phyloP scores from a whole-genome alignment of 202 grass and related monocot genomes.

The Sporobolus alterniflorus region DNA sequence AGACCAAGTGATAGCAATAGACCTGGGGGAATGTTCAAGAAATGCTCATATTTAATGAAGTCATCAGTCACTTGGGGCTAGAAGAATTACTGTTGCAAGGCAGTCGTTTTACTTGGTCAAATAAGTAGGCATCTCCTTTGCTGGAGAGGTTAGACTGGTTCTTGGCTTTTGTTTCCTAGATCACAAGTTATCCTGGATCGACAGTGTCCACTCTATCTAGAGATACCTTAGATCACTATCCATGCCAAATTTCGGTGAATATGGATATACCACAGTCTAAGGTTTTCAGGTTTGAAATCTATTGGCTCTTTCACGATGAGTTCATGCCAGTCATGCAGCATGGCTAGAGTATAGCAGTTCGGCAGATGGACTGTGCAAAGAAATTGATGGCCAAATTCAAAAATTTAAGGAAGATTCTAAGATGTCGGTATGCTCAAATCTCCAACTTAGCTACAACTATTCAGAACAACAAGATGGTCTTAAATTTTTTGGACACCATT shows the following conservation, averaged over 20 bases:
- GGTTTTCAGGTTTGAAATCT: neutral
- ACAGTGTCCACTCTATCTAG: neutral
- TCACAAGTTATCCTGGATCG: neutral
- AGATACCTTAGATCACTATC: neutral
- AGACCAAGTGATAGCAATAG: neutral
- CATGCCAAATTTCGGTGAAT: neutral
- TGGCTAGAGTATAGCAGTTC: too few species aligned
- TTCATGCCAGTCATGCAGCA: neutral
- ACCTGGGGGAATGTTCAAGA: neutral
- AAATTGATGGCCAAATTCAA: too few species aligned
- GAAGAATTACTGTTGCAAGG: neutral
- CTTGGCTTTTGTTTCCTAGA: neutral
- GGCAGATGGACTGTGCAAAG: too few species aligned
- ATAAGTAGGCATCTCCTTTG: neutral
- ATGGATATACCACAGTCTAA: neutral
- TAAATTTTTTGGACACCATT: too few species aligned
- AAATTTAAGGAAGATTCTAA: too few species aligned
- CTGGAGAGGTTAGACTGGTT: neutral
- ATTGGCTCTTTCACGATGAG: neutral
- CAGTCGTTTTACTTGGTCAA: neutral
- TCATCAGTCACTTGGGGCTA: neutral
- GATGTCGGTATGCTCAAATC: too few species aligned
- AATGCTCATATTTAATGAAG: neutral
- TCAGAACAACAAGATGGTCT: too few species aligned
- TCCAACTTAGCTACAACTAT: too few species aligned